A percentile compares a stretch with the other conserved stretches of the same genome.
Conservation (phyloP, 768 basidiomycete species). For the Xanthoconium stramineum region DNA sequence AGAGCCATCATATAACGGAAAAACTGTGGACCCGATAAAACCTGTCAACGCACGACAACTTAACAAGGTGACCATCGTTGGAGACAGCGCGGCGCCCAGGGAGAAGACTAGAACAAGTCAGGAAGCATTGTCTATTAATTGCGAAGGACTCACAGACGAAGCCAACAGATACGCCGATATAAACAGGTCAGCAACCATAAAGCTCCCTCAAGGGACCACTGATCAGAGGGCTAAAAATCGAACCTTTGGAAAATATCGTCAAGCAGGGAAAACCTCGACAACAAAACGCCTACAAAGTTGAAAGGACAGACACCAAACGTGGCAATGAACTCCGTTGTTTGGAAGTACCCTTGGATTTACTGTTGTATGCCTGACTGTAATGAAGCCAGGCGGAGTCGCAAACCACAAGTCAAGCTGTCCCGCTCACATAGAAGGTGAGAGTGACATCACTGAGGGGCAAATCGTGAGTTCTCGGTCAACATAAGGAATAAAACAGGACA, state of each 20-base stretch:
- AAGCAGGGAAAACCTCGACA: background rate
- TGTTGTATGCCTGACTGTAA: constrained; percentile 25
- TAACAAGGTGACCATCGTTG: constrained; percentile 14
- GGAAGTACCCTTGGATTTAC: constrained; percentile 24
- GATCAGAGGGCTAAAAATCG: constrained; percentile 20
- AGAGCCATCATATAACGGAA: constrained; percentile 24
- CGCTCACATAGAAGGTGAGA: constrained; percentile 25
- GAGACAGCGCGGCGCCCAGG: constrained; percentile 19
- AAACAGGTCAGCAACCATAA: constrained; percentile 22
- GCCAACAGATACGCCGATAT: constrained; percentile 19
- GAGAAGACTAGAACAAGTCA: constrained; percentile 18
- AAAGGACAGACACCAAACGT: constrained; percentile 23
- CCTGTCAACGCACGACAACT: constrained; percentile 21
- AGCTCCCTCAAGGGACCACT: constrained; percentile 24
- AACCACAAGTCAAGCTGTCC: background rate
- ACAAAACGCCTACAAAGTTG: constrained; percentile 12
- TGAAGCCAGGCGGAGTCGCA: background rate
- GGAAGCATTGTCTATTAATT: background rate
- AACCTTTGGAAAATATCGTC: constrained; percentile 11
- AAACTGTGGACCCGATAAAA: constrained; percentile 19
- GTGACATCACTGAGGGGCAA: constrained; percentile 17
- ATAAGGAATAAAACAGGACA: constrained; percentile 1
- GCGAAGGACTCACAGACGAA: constrained; percentile 11
- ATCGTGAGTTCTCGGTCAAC: constrained; percentile 2
- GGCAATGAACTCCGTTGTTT: constrained; percentile 11